Conservation (phyloP, 2,329 filamentous ascomycete genomes). For the Colletotrichum agaves region DNA sequence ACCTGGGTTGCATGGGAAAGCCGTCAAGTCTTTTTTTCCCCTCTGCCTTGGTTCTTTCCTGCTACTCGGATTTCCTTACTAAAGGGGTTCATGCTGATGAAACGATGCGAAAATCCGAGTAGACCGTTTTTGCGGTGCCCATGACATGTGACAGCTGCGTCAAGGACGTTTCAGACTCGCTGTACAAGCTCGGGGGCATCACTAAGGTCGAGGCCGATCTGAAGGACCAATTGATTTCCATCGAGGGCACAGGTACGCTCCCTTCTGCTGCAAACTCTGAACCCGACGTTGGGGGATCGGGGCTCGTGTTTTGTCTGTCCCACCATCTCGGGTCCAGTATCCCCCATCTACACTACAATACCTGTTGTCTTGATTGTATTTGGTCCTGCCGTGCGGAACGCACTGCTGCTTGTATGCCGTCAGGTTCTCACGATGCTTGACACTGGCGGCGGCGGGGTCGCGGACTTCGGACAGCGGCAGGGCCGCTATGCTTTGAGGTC, state of each 20-base stretch:
- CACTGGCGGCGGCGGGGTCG: not conserved
- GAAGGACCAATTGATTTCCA: conserved; percentile 82
- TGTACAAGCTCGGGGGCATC: conserved; percentile 83
- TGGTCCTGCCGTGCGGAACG: too few relatives aligned
- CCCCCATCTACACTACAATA: not conserved
- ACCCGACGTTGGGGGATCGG: not conserved
- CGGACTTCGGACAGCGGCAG: not conserved
- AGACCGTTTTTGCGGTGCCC: conserved; percentile 96
- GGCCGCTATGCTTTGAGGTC: conserved; percentile 9
- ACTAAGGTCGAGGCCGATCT: conserved; percentile 85
- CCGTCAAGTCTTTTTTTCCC: not conserved
- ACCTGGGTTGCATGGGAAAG: not conserved
- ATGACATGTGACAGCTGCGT: conserved; percentile 92
- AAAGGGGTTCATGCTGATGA: conserved; percentile 46
- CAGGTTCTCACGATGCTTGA: not conserved
- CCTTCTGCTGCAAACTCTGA: conserved; percentile 33
- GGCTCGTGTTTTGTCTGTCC: not conserved
- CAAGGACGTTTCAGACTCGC: conserved; percentile 82
- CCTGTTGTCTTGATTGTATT: too few relatives aligned
- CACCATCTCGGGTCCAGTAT: not conserved
- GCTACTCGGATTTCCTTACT: conserved; percentile 14
- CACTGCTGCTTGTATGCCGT: not conserved
- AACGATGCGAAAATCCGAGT: conserved; percentile 46
- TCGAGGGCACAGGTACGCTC: conserved; percentile 80
- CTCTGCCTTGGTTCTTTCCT: not conserved